Evolutionary conservation across 202 grass and related monocot species (phyloP), one percentile per base, ranked within the genome.

Genomic region (Musa balbisiana): DNA sequence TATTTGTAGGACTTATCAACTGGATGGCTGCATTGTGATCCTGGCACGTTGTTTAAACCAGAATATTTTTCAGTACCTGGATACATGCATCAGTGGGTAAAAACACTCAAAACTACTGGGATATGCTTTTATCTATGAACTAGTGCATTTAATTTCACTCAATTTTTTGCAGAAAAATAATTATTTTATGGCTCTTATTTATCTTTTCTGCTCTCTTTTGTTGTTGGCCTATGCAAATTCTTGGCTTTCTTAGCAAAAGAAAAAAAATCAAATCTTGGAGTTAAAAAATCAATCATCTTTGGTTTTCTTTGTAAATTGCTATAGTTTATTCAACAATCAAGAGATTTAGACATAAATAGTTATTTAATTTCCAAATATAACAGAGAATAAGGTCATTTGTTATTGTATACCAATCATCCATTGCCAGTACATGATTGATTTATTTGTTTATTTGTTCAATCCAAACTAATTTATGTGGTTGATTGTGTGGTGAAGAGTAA

Each of bases 1-100:
- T 70, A 13, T 62, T 24, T 83, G 64, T 55, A 96, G 92, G 92
- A 96, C 76, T 73, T 96, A 55, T 96, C 92, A 20, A 87, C 86
- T 64, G 92, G 86, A 75, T 96, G 92, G 92, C 86, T 96, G 70
- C 79, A 82, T 70, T 96, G 92, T 82, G 92, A 96, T 78, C 88
- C 88, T 23, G 88, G 84, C 63, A 82, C 84, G 19, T 84, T 96
- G 69, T 96, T 91, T 85, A 96, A 88, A 11, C 82, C 84, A 83
- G 84, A 89, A 89, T 82, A 72, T 80, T 96, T 89, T 20, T 56
- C 60, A 62, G 73, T 91, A 80, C 69, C 64, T 70, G 83, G 75
- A 89, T 87, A 84, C 80, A 81, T 89, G 52, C 78, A 86, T 52
- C 77, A 88, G 12, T 90, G 86, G 86, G 92, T 96, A 80, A 78